Evolutionary conservation across 805 yeast genomes (phyloP), one percentile per base, ranked within the genome.

Genomic region (Saccharomycopsis fibuligera): DNA sequence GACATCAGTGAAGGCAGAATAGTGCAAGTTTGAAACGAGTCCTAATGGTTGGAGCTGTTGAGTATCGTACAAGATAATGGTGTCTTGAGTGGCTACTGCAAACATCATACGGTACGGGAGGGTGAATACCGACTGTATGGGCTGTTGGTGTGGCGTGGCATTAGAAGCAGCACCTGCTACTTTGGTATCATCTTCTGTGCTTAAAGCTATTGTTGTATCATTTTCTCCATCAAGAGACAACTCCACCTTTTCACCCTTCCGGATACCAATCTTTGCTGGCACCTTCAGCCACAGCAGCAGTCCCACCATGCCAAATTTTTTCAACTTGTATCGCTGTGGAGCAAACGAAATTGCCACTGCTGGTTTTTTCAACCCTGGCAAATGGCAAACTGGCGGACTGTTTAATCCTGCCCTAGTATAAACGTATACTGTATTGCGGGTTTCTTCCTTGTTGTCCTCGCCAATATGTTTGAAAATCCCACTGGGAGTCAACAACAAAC

Each of bases 21-120:
- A 90, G 61, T 93, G 99, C 44, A 93, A 69, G 58, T 88, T 88
- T 0, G 86, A 74, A 2, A 83, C 83, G 12, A 77, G 67, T 4
- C 90, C 93, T 21, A 93, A 58, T 2, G 97, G 95, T 48, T 72
- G 64, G 23, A 70, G 58, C 29, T 73, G 70, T 54, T 81, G 85
- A 0, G 98, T 91, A 56, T 88, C 95, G 64, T 86, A 93, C 1
- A 93, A 67, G 6, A 83, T 59, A 10, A 93, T 83, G 12, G 90
- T 75, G 61, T 87, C 96, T 49, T 86, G 89, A 0, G 97, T 90
- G 0, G 96, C 98, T 17, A 93, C 84, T 0, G 97, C 98, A 67
- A 85, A 90, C 0, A 91, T 67, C 79, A 93, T 76, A 54, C 88
- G 76, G 60, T 93, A 89, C 1, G 87, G 84, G 40, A 90, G 64